Percentiles rank a stretch among this genome's conserved stretches.
Conservation (phyloP, 345 rosid genomes). For the Populus deltoides region DNA sequence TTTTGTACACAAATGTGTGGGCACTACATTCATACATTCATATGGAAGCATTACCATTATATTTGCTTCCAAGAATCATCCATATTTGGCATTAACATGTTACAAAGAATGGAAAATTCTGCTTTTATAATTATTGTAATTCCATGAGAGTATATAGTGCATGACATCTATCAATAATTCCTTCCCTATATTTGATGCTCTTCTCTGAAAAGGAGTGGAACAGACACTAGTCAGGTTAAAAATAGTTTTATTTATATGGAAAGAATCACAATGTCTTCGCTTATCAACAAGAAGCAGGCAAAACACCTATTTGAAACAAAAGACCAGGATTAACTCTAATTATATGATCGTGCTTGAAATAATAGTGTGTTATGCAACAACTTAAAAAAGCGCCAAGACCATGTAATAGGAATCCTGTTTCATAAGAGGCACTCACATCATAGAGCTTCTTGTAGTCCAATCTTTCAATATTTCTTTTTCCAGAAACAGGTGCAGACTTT, state of each 20-base stretch:
- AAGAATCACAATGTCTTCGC: neutral
- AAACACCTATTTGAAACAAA: neutral
- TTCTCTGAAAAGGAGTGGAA: neutral
- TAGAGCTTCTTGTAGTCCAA: constrained; percentile 88
- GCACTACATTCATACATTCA: neutral
- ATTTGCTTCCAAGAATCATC: neutral
- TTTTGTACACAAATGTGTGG: neutral
- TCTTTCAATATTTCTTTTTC: constrained; percentile 57
- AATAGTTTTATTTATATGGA: neutral
- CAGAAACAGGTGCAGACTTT: constrained; percentile 37
- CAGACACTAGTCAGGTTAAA: neutral
- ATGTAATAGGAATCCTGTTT: neutral
- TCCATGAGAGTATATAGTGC: neutral
- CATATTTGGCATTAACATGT: neutral
- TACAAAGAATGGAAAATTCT: neutral
- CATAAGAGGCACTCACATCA: constrained; percentile 57
- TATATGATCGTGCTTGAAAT: neutral
- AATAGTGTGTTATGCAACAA: neutral
- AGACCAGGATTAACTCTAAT: neutral
- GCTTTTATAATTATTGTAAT: neutral
- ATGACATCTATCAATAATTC: neutral
- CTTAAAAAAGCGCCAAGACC: neutral
- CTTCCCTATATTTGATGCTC: neutral
- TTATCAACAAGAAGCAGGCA: neutral
- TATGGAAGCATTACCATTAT: neutral